Evolutionary conservation across 1,139 yeast genomes (phyloP), one percentile per base, ranked within the genome.

Genomic region (Suhomyces anneliseae): DNA sequence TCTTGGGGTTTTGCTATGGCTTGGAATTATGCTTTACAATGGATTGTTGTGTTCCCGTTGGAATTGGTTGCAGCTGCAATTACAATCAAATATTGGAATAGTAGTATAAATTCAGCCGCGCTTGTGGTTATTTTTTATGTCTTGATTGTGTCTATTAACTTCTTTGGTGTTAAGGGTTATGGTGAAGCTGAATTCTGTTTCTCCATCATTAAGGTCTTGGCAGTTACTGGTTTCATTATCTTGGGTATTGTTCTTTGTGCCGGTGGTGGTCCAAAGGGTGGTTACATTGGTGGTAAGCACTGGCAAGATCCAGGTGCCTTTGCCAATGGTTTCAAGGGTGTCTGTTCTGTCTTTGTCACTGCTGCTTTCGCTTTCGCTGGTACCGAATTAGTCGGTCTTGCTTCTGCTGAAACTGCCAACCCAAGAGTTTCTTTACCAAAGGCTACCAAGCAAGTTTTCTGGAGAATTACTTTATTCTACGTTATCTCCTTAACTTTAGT

Each of bases 1-100:
- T 84, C 90, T 8, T 82, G 90, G 82, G 95, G 95, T 8, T 85
- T 86, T 61, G 81, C 89, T 32, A 81, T 84, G 54, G 87, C 90
- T 43, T 85, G 90, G 90, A 86, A 86, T 65, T 89, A 88, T 63
- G 86, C 84, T 47, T 64, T 88, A 58, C 90, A 85, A 71, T 88
- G 95, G 93, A 67, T 87, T 39, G 81, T 87, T 50, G 86, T 86
- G 26, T 69, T 87, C 51, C 93, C 95, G 0, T 68, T 87, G 50
- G 95, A 87, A 61, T 66, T 88, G 50, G 88, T 85, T 40, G 90
- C 95, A 14, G 76, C 76, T 24, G 61, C 75, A 9, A 62, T 71
- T 48, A 71, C 76, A 19, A 66, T 70, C 49, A 56, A 60, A 48
- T 70, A 55, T 54, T 71, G 76, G 76, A 65, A 60, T 43, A 44